phyloP scores from a whole-genome alignment of 2,329 filamentous ascomycete genomes.

The Aspergillus arachidicola region DNA sequence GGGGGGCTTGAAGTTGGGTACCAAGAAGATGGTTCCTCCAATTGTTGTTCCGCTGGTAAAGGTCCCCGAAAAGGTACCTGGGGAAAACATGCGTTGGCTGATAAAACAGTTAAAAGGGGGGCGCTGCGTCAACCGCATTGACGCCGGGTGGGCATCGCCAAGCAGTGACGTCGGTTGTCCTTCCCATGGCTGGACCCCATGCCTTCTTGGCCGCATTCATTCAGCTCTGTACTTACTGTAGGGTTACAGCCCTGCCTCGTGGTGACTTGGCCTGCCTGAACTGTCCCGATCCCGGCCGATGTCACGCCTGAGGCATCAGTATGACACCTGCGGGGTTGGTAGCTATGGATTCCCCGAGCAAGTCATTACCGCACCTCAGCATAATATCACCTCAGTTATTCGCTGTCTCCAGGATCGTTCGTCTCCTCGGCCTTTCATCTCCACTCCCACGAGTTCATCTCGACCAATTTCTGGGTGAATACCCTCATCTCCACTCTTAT shows the following conservation, averaged over 20 bases:
- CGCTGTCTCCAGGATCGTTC: constrained; percentile 32
- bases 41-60: constrained; percentile 13
- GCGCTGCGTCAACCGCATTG: constrained; percentile 10
- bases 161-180: constrained; percentile 32
- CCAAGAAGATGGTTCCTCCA: constrained; percentile 15
- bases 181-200: constrained; percentile 2
- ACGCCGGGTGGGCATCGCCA: constrained; percentile 13
- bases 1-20: constrained; percentile 12
- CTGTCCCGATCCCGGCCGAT: constrained; percentile 10
- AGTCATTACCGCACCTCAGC: constrained; percentile 34
- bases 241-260: constrained; percentile 29
- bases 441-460: constrained; percentile 39
- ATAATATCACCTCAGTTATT: constrained; percentile 37
- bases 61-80: constrained; percentile 12
- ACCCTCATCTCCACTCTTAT: constrained; percentile 33
- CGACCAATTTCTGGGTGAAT: constrained; percentile 34
- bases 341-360: constrained; percentile 28
- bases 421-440: constrained; percentile 32
- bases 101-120: constrained; percentile 10
- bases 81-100: constrained; percentile 11
- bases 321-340: constrained; percentile 31
- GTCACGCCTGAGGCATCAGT: constrained; percentile 29
- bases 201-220: background rate
- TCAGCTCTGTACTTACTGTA: constrained; percentile 10
- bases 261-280: constrained; percentile 17